phyloP scores from a whole-genome alignment of 257 asterid genomes.

The Solanum microdontum region DNA sequence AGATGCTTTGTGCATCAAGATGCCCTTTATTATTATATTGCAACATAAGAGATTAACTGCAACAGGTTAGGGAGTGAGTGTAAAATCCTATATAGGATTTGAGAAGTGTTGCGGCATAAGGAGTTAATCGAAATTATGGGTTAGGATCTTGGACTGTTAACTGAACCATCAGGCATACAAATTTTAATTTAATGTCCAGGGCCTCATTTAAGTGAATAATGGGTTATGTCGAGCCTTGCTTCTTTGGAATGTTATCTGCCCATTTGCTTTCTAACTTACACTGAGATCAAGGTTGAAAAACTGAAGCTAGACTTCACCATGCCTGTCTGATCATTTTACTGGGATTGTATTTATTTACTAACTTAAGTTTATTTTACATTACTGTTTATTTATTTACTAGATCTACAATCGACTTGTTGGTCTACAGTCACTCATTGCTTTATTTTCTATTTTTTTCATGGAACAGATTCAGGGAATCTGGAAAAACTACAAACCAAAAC shows the following conservation, averaged over 20 bases:
- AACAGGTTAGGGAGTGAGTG: not conserved
- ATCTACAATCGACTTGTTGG: not conserved
- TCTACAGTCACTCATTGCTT: not conserved
- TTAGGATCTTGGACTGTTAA: not conserved
- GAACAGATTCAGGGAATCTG: slow-evolving; percentile 81
- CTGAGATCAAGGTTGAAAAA: not conserved
- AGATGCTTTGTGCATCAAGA: not conserved
- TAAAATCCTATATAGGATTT: no score
- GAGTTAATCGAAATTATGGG: not conserved
- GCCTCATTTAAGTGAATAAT: not conserved
- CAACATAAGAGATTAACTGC: not conserved
- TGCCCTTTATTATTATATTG: not conserved
- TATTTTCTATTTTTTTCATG: not conserved
- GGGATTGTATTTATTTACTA: not conserved
- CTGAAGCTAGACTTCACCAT: not conserved
- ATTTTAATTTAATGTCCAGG: not conserved
- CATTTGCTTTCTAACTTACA: not conserved
- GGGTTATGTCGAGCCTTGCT: not conserved
- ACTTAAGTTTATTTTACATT: not conserved
- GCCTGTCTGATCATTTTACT: not conserved
- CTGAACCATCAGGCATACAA: not conserved
- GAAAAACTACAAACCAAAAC: slow-evolving; percentile 74
- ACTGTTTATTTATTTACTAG: not conserved
- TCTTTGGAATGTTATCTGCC: not conserved
- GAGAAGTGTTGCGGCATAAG: not conserved